These are phyloP conservation scores for Penicillium coffeae DNA, from an alignment of 495 filamentous ascomycete genomes.

Conservation along the genomic window DNA sequence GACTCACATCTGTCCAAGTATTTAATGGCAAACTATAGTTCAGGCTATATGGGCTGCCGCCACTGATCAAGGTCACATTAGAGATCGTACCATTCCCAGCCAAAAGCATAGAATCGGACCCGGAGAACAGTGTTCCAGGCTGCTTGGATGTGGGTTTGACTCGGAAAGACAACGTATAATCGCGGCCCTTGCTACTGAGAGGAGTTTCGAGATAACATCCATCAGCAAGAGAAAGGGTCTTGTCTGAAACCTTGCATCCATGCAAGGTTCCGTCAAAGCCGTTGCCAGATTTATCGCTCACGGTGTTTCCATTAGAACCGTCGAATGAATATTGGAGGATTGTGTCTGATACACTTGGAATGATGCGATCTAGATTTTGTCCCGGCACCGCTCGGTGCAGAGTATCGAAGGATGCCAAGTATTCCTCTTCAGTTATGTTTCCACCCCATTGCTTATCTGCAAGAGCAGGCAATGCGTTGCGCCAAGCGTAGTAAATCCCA, in stretches of 20 bases:
- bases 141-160: slow-evolving; percentile 26
- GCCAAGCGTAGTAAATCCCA: slow-evolving; percentile 48
- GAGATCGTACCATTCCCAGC: slow-evolving; percentile 29
- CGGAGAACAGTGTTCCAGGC: slow-evolving; percentile 36
- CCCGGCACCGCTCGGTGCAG: slow-evolving; percentile 38
- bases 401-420: slow-evolving; percentile 28
- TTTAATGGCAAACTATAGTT: slow-evolving; percentile 41
- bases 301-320: not conserved
- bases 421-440: slow-evolving; percentile 36
- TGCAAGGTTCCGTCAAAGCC: slow-evolving; percentile 36
- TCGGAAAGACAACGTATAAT: slow-evolving; percentile 46
- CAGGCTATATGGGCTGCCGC: slow-evolving; percentile 42
- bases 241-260: slow-evolving; percentile 23
- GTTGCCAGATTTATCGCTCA: slow-evolving; percentile 42
- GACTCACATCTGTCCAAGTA: slow-evolving; percentile 35
- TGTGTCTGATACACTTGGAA: slow-evolving; percentile 31
- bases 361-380: slow-evolving; percentile 45
- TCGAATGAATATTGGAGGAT: slow-evolving; percentile 40
- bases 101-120: slow-evolving; percentile 43
- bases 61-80: slow-evolving; percentile 42
- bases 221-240: slow-evolving; percentile 21
- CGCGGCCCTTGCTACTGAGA: slow-evolving; percentile 43
- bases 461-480: slow-evolving; percentile 44
- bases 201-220: slow-evolving; percentile 39
- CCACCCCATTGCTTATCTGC: slow-evolving; percentile 56